phyloP scores from a whole-genome alignment of 257 asterid genomes.

The Datura wrightii region DNA sequence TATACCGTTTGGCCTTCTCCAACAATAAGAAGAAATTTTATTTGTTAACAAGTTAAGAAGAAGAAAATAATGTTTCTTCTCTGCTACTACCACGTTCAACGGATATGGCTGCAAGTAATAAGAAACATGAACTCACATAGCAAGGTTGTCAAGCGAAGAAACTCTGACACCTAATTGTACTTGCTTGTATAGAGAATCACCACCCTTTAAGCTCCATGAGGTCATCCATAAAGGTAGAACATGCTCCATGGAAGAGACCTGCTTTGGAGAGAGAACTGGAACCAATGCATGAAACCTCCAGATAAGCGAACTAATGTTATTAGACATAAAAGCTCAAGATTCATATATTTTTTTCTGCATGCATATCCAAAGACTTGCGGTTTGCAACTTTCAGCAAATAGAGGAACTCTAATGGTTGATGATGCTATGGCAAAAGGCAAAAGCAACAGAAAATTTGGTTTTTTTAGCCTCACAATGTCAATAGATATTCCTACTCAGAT shows the following conservation, averaged over 20 bases:
- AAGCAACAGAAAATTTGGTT: constrained; percentile 19
- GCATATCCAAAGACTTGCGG: not conserved
- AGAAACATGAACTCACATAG: constrained; percentile 67
- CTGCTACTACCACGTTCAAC: constrained; percentile 11
- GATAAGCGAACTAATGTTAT: not conserved
- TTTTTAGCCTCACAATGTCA: not conserved
- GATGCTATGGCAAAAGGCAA: not conserved
- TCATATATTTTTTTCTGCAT: not conserved
- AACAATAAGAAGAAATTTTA: not conserved
- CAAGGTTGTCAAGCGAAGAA: constrained; percentile 61
- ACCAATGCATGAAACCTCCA: constrained; percentile 37
- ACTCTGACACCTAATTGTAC: constrained; percentile 71
- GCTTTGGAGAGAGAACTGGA: constrained; percentile 78
- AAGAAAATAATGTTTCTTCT: not conserved
- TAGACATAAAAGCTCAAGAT: not conserved
- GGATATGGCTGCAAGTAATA: not conserved
- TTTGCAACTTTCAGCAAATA: not conserved
- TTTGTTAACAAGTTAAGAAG: not conserved
- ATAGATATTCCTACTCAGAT: constrained; percentile 11
- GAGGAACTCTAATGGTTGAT: not conserved
- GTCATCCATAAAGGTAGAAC: constrained; percentile 84
- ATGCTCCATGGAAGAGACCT: constrained; percentile 79
- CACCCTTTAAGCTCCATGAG: constrained; percentile 56
- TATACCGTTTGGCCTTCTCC: not conserved
- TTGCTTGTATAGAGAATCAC: constrained; percentile 51